Base-by-base conservation (phyloP, 768 basidiomycete species). In the Exsudoporus frostii region DNA sequence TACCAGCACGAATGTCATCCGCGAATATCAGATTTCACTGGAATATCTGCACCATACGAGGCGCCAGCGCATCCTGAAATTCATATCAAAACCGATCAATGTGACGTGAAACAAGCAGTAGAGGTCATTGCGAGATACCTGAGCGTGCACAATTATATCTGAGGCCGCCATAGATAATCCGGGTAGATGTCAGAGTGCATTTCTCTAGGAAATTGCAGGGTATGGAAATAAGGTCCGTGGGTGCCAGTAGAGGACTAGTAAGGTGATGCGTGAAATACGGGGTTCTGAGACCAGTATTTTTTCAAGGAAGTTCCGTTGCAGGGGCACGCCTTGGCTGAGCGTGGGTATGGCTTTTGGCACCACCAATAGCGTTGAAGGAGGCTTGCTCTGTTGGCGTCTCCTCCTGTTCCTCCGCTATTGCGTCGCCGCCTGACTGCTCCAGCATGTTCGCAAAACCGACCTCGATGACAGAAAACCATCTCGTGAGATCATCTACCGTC, bases 41-140 rank as follows among this genome's bases (percentile, higher is more conserved):
- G 97, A 7, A 88, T 98, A 68, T 95, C 93, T 20, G 92, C 97
- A 6, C 97, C 97, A 17, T 98, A 98, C 70, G 97, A 98, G 72
- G 82, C 85, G 6, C 97, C 97, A 17, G 76, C 78, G 51, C 73
- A 73, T 14, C 87, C 97, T 39, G 97, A 98, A 72, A 82, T 99
- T 54, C 93, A 95, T 74, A 88, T 99, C 71, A 85, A 81, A 66
- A 98, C 96, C 3, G 81, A 90, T 65, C 79, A 94, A 69, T 79
- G 78, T 24, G 82, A 87, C 61, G 87, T 98, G 32, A 75, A 79
- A 22, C 83, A 86, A 51, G 86, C 91, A 48, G 94, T 98, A 41
- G 76, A 79, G 57, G 74, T 80, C 49, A 92, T 98, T 68, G 79
- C 82, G 30, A 78, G 84, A 54, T 98, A 98, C 74, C 85, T 99